These are phyloP conservation scores for Penicillium vulpinum DNA, from an alignment of 2,329 filamentous ascomycete genomes.

Conservation along the genomic window DNA sequence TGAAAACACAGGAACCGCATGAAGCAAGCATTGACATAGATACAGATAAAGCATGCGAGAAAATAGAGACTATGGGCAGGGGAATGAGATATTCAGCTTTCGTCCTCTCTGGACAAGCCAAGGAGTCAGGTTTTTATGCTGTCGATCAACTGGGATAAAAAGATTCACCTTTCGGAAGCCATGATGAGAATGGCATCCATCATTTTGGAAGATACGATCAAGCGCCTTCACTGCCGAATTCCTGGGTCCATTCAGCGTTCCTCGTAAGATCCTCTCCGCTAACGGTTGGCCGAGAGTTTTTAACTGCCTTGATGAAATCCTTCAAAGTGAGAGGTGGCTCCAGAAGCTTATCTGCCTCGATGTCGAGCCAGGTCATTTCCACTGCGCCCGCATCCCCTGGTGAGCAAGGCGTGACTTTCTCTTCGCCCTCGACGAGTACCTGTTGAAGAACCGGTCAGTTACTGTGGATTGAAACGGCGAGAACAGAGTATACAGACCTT, in stretches of 20 bases:
- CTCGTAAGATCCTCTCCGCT: constrained; percentile 78
- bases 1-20: constrained; percentile 11
- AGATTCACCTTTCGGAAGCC: neutral
- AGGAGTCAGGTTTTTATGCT: neutral
- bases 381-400: constrained; percentile 81
- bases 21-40: constrained; percentile 6
- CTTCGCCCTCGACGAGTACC: constrained; percentile 67
- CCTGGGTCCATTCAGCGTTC: constrained; percentile 90
- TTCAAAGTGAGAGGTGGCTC: constrained; percentile 85
- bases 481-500: constrained; percentile 57
- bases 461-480: neutral
- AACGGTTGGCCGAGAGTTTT: constrained; percentile 84
- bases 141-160: neutral
- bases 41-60: neutral
- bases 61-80: constrained; percentile 1
- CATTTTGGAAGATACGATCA: constrained; percentile 31
- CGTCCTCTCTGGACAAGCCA: neutral
- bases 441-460: constrained; percentile 35
- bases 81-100: neutral
- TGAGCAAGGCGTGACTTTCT: constrained; percentile 78
- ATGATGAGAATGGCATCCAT: neutral
- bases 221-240: constrained; percentile 90
- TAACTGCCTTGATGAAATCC: constrained; percentile 92
- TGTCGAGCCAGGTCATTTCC: constrained; percentile 91
- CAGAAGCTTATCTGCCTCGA: constrained; percentile 79